phyloP scores from a whole-genome alignment of 1,284 basidiomycete genomes.

The Heterobasidion irregulare region DNA sequence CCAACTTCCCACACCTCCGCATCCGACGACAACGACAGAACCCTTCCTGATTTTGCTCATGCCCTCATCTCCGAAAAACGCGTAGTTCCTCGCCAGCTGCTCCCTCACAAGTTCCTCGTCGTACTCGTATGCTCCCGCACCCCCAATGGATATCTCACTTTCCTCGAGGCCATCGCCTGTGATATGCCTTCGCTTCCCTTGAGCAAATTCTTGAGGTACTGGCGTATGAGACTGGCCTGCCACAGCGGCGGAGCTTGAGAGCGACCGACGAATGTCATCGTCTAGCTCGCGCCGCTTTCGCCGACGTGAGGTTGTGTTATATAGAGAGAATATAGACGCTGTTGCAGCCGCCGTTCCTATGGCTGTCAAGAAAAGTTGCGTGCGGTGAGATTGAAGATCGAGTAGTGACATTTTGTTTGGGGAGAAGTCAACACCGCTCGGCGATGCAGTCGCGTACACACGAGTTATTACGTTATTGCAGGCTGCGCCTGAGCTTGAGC shows the following conservation, averaged over 20 bases:
- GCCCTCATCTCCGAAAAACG: constrained; percentile 88
- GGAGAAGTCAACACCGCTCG: neutral
- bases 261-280: constrained; percentile 45
- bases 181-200: neutral
- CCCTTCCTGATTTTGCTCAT: constrained; percentile 76
- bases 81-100: constrained; percentile 90
- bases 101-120: constrained; percentile 76
- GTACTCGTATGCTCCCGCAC: constrained; percentile 27
- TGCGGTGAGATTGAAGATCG: constrained; percentile 32
- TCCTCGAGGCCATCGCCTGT: constrained; percentile 2
- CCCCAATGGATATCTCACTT: constrained; percentile 5
- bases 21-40: constrained; percentile 86
- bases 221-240: neutral
- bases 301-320: constrained; percentile 39
- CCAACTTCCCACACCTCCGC: constrained; percentile 96
- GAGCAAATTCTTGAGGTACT: constrained; percentile 2
- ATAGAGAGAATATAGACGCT: constrained; percentile 45
- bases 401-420: constrained; percentile 7
- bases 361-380: constrained; percentile 56
- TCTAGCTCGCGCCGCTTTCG: constrained; percentile 46
- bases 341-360: constrained; percentile 56
- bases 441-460: neutral
- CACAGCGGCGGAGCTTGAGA: constrained; percentile 16
- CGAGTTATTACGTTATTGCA: too few relatives aligned
- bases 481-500: too few relatives aligned